Conservation (phyloP, 2,329 filamentous ascomycete genomes). For the Botrytis tulipae region DNA sequence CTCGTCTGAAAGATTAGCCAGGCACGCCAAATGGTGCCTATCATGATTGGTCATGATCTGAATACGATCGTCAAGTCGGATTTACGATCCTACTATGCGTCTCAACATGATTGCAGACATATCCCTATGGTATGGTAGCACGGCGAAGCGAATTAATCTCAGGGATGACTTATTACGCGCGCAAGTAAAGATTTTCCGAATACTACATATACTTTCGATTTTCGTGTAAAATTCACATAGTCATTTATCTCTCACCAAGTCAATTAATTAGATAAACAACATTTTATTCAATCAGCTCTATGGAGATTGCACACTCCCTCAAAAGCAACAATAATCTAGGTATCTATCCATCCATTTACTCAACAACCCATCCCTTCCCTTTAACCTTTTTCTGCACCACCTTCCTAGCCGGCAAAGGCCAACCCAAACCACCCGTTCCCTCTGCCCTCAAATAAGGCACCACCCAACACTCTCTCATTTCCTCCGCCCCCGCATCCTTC, state of each 20-base stretch:
- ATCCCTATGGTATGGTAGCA: neutral
- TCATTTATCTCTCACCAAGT: neutral
- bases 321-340: neutral
- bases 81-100: no score
- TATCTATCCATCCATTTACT: slow-evolving; percentile 25
- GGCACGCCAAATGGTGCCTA: no score
- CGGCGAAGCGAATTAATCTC: neutral
- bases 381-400: slow-evolving; percentile 74
- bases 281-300: neutral
- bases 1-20: no score
- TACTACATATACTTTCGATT: neutral
- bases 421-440: slow-evolving; percentile 65
- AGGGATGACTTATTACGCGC: neutral
- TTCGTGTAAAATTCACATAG: neutral
- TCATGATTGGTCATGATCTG: no score
- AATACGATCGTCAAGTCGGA: no score
- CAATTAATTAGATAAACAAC: neutral
- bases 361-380: slow-evolving; percentile 68
- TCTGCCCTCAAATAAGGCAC: slow-evolving; percentile 74
- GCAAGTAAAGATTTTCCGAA: neutral
- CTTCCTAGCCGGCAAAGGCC: slow-evolving; percentile 83
- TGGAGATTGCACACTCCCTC: neutral
- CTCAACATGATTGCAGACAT: neutral
- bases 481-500: slow-evolving; percentile 46
- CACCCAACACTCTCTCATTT: slow-evolving; percentile 74